Conservation (phyloP, 805 yeast genomes). For the Wickerhamia fluorescens region DNA sequence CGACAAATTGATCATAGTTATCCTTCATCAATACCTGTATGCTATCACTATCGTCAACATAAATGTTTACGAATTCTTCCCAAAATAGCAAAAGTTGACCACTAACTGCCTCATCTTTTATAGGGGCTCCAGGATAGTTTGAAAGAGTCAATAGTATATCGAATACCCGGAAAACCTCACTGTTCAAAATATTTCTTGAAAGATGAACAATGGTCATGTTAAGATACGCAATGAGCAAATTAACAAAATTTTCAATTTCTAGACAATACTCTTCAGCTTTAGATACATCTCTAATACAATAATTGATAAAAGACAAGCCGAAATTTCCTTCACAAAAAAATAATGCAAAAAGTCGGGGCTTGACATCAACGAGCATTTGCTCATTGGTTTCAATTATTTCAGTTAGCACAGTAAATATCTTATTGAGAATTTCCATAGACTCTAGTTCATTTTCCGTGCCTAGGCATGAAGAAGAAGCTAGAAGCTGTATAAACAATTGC, state of each 20-base stretch:
- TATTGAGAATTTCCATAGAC: constrained; percentile 8
- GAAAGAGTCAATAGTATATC: constrained; percentile 47
- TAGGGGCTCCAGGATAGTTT: constrained; percentile 49
- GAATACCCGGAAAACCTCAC: constrained; percentile 33
- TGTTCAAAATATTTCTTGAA: constrained; percentile 30
- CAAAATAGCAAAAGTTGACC: constrained; percentile 56
- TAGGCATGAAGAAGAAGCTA: neutral
- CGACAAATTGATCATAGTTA: constrained; percentile 8
- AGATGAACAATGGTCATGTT: constrained; percentile 41
- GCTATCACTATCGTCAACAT: constrained; percentile 40
- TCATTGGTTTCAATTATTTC: constrained; percentile 44
- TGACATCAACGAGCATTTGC: constrained; percentile 26
- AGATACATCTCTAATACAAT: constrained; percentile 23
- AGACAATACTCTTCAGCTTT: constrained; percentile 21
- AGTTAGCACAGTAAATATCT: constrained; percentile 26
- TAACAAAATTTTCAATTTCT: constrained; percentile 35
- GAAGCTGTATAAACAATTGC: neutral
- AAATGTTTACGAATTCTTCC: constrained; percentile 57
- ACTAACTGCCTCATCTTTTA: constrained; percentile 49
- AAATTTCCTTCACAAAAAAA: constrained; percentile 38
- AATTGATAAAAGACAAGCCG: constrained; percentile 34
- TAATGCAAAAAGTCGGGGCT: constrained; percentile 20
- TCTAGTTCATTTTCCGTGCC: neutral
- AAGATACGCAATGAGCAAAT: constrained; percentile 39
- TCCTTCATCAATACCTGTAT: constrained; percentile 7